Base-by-base conservation (phyloP, 2,329 filamentous ascomycete species). In the Aspergillus sp. region DNA sequence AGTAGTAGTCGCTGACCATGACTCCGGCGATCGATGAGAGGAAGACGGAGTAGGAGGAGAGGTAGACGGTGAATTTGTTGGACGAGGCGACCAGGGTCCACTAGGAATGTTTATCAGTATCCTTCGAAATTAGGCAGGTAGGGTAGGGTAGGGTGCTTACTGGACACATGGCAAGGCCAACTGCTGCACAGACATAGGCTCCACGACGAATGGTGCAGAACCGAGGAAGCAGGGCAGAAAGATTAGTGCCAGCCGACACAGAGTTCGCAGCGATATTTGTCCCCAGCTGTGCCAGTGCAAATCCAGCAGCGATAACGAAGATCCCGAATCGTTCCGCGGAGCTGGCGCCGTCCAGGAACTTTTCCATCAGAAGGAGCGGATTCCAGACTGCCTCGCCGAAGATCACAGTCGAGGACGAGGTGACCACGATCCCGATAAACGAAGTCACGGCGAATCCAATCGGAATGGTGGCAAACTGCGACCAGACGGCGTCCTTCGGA, bases 271-370 rank as follows among this genome's bases (percentile, higher is more conserved):
- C 42, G 30, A 60, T 58, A 20, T 60, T 60, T 2, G 58, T 58
- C 7, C 58, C 58, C 3, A 58, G 38, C 3, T 51, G 52, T 0
- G 58, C 58, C 2, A 60, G 55, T 2, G 47, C 48, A 53, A 56
- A 60, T 44, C 55, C 58, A 6, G 50, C 26, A 5, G 58, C 58
- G 0, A 48, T 53, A 17, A 60, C 58, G 48, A 60, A 60, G 1
- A 48, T 53, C 8, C 58, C 58, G 56, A 60, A 60, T 26, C 58
- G 58, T 12, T 53, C 55, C 11, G 58, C 58, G 4, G 55, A 56
- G 17, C 58, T 60, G 1, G 56, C 26, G 26, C 11, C 26, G 3
- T 30, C 26, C 1, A 30, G 26, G 55, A 56, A 60, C 15, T 58
- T 39, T 3, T 47, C 38, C 13, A 55, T 56, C 9, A 60, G 55